phyloP scores from a whole-genome alignment of 371 early-diverging fungal species.

The Basidiobolus meristosporus region DNA sequence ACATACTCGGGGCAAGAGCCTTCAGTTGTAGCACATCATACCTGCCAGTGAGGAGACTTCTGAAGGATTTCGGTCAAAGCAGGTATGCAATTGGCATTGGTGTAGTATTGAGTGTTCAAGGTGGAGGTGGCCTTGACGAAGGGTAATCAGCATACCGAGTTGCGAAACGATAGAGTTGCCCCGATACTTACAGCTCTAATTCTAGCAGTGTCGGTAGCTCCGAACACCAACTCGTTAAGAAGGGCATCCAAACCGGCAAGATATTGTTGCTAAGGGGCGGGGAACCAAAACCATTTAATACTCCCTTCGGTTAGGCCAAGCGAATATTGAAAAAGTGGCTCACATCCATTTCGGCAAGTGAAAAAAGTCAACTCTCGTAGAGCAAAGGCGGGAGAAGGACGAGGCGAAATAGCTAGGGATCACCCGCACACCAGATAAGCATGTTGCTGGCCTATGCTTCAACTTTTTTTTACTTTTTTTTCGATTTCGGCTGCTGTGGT shows the following conservation, averaged over 20 bases:
- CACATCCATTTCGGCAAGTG: no score
- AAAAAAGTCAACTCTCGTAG: no score
- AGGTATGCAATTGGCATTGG: slow-evolving; percentile 38
- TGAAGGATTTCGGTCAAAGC: slow-evolving; percentile 43
- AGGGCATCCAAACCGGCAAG: slow-evolving; percentile 18
- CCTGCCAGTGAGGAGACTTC: slow-evolving; percentile 27
- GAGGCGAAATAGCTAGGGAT: no score
- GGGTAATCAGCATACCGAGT: not conserved
- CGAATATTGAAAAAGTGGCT: no score
- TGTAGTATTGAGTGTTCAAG: slow-evolving; percentile 47
- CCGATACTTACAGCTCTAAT: slow-evolving; percentile 15
- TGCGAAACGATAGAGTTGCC: not conserved
- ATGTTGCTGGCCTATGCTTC: no score
- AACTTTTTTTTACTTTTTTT: no score
- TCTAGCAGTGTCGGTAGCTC: slow-evolving; percentile 21
- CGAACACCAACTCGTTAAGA: slow-evolving; percentile 16
- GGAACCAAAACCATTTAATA: no score
- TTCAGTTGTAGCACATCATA: no score
- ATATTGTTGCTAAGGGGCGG: slow-evolving; percentile 12
- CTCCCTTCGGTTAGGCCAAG: no score
- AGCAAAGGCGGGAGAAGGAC: no score
- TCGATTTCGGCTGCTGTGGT: no score
- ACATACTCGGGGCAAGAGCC: not conserved
- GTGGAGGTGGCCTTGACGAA: slow-evolving; percentile 30
- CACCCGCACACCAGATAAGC: no score